Base-by-base conservation (phyloP, 495 filamentous ascomycete genomes). In the Aspergillus affinis region DNA sequence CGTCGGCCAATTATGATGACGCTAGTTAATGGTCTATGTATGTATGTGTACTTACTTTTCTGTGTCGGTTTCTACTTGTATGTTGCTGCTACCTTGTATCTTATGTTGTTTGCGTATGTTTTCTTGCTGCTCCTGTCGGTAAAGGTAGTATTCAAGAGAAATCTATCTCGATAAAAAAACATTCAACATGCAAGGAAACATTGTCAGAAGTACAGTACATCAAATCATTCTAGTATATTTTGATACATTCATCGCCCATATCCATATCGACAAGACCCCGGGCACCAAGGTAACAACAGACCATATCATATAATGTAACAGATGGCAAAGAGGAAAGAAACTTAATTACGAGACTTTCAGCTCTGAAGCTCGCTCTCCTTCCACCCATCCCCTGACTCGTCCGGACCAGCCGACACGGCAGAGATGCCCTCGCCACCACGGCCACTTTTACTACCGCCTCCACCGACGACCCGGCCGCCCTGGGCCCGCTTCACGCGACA, bases 401-500 rank as follows among this genome's bases (percentile, higher is more conserved):
- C 72, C 64, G 67, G 66, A 64, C 71, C 72, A 62, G 74, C 70
- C 62, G 73, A 72, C 54, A 65, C 61, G 61, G 72, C 74, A 26
- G 77, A 76, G 41, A 80, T 79, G 0, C 72, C 67, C 60, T 80
- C 78, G 5, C 77, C 72, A 45, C 64, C 70, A 57, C 78, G 75
- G 7, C 90, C 73, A 79, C 46, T 59, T 44, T 55, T 73, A 55
- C 61, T 72, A 55, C 63, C 56, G 5, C 70, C 75, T 46, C 77
- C 77, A 54, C 90, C 77, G 79, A 88, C 73, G 79, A 84, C 63
- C 75, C 90, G 74, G n/a, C 86, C 86, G 5, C 92, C 91, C 63
- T 92, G 85, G 62, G 88, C 88, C 58, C 94, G 81, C 86, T 98
- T 99, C 12, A 99, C 93, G 27, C 94, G 85, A 71, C 91, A 95